These are phyloP conservation scores for Cladosporium sp. DNA, from an alignment of 2,329 filamentous ascomycete species.

Conservation along the genomic window DNA sequence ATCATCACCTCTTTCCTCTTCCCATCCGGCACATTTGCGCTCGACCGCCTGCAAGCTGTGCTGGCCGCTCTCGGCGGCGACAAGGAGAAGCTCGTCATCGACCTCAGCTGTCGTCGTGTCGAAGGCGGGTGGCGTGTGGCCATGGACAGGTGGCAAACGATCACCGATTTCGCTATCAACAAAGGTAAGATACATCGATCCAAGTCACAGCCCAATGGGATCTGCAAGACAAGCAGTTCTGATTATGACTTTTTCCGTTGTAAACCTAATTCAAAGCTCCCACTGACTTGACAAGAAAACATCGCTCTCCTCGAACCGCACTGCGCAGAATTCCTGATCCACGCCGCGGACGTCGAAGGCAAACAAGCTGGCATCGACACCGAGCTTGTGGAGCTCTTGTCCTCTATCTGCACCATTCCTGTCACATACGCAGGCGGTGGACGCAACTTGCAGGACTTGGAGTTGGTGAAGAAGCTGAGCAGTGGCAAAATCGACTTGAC, in stretches of 20 bases:
- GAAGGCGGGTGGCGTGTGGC: slow-evolving; percentile 89
- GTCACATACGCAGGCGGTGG: slow-evolving; percentile 98
- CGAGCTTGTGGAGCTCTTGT: slow-evolving; percentile 72
- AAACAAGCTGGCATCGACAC: slow-evolving; percentile 90
- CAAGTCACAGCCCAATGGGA: neutral
- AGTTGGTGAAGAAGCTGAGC: slow-evolving; percentile 78
- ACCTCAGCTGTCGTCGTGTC: slow-evolving; percentile 83
- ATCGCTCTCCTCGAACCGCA: slow-evolving; percentile 82
- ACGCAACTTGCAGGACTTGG: slow-evolving; percentile 76
- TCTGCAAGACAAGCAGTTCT: neutral
- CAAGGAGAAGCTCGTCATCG: slow-evolving; percentile 82
- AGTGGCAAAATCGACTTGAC: slow-evolving; percentile 84
- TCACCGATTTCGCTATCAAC: slow-evolving; percentile 93
- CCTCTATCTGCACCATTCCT: slow-evolving; percentile 85
- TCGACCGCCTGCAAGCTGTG: slow-evolving; percentile 72
- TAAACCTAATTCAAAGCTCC: neutral
- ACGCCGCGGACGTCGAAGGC: slow-evolving; percentile 95
- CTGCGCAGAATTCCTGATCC: slow-evolving; percentile 95
- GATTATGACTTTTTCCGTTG: neutral
- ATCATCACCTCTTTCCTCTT: slow-evolving; percentile 97
- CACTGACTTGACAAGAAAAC: slow-evolving; percentile 59
- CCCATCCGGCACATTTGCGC: slow-evolving; percentile 78
- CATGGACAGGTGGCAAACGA: slow-evolving; percentile 98
- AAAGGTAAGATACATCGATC: slow-evolving; percentile 59
- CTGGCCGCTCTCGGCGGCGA: slow-evolving; percentile 72